Evolutionary conservation across 108 stramenopile species (phyloP), one percentile per base, ranked within the genome.

Genomic region (Nitzschia sp.): DNA sequence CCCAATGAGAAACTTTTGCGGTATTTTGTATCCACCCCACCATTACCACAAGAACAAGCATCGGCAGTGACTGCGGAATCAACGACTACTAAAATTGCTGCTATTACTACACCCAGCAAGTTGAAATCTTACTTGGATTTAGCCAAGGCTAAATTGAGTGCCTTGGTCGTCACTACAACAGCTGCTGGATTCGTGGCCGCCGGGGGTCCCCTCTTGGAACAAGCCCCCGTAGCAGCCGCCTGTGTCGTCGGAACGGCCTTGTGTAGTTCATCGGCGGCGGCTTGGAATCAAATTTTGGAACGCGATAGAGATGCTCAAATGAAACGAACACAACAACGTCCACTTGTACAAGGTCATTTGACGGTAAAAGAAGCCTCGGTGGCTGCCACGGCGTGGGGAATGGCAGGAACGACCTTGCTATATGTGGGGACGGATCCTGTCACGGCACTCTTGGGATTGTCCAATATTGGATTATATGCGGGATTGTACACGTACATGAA

Each of bases 401-500:
- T 77, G 2, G 68, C 90, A 0, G 96, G 95, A 30, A 90, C 78
- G 28, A 54, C 80, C 3, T 58, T 98, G 17, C 80, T 99, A 31
- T 78, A 73, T 15, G 59, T 84, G 15, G 93, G 93, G 1, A 94
- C 97, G 1, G 96, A 98, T 86, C 96, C 97, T 15, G 57, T 96
- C 8, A 97, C 97, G 24, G 81, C 98, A 1, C 64, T 76, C 47
- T 79, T 99, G 38, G 99, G 98, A 1, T 72, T 87, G 15, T 86
- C 82, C 2, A 99, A 99, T 69, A 94, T 99, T 68, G 88, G 78
- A 9, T 68, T 99, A 34, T 99, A 99, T 72, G 76, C 96, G 9
- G 96, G 94, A 54, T 59, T 96, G n/a, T 99, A 99, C 83, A 99
- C 99, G 19, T 92, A 86, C 65, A 72, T 95, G 73, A 99, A 99